phyloP scores from a whole-genome alignment of 2,329 filamentous ascomycete genomes.

The Tolypocladium nubicola region DNA sequence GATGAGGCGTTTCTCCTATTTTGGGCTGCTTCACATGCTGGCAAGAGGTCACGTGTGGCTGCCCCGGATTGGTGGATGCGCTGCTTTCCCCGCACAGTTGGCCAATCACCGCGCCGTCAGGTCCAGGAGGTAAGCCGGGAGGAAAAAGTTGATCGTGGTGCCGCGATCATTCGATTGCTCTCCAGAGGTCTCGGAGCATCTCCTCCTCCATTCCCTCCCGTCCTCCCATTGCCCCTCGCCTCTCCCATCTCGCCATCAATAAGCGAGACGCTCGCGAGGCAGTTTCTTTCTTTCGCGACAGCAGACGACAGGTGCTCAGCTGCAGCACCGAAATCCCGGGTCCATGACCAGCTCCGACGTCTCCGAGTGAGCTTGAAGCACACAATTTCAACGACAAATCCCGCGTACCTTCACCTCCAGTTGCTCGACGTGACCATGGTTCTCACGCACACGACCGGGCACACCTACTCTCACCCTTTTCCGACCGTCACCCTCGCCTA shows the following conservation, averaged over 20 bases:
- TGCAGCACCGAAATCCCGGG: constrained; percentile 2
- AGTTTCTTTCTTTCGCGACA: neutral
- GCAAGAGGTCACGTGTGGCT: constrained; percentile 3
- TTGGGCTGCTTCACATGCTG: neutral
- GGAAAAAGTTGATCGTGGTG: constrained; percentile 9
- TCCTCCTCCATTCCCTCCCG: neutral
- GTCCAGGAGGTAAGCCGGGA: neutral
- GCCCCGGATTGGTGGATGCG: constrained; percentile 4
- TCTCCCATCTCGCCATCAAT: constrained; percentile 1
- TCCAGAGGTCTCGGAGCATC: constrained; percentile 7
- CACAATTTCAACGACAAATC: constrained; percentile 1
- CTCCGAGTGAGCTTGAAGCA: constrained; percentile 11
- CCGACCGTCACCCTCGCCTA: constrained; percentile 79
- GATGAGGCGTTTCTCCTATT: neutral
- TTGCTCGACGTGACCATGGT: constrained; percentile 37
- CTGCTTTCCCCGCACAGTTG: constrained; percentile 16
- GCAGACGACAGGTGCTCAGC: constrained; percentile 3
- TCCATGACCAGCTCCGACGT: constrained; percentile 12
- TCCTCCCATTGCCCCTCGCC: neutral
- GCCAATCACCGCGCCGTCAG: constrained; percentile 16
- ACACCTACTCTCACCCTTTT: constrained; percentile 72
- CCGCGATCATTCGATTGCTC: constrained; percentile 10
- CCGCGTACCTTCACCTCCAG: neutral
- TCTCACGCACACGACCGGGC: constrained; percentile 54
- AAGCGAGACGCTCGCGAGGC: constrained; percentile 3